A percentile compares a stretch with the other conserved stretches of the same genome.
These are phyloP conservation scores for Pythium rhizo-oryzae DNA, from an alignment of 352 stramenopile species.

Conservation along the genomic window DNA sequence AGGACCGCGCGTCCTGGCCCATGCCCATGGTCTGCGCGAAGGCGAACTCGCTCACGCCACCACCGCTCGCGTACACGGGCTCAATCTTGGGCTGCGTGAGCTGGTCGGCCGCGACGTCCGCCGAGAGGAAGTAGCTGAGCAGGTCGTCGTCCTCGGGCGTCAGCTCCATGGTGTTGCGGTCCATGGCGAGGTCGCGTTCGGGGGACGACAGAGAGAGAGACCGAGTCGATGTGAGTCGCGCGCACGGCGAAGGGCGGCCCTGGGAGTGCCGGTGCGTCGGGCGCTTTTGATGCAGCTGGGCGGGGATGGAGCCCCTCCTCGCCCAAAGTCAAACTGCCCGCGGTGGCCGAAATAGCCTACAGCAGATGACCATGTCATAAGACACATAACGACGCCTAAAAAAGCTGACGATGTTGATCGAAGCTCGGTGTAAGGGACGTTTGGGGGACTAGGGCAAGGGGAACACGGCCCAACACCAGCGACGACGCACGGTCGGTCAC, in stretches of 20 bases:
- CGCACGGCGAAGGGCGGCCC: background rate
- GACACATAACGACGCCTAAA: background rate
- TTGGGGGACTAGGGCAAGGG: slow-evolving; percentile 10
- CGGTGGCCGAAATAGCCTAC: background rate
- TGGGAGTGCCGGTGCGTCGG: background rate
- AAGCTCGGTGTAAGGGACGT: background rate
- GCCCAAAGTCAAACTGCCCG: slow-evolving; percentile 1
- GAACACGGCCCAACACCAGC: slow-evolving; percentile 1
- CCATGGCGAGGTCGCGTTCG: background rate
- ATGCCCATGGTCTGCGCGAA: slow-evolving; percentile 34
- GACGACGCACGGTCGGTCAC: slow-evolving; percentile 37
- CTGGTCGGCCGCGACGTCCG: slow-evolving; percentile 67
- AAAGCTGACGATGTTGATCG: slow-evolving; percentile 7
- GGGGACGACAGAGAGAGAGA: background rate
- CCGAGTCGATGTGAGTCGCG: background rate
- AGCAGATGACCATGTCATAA: slow-evolving; percentile 3
- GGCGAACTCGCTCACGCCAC: slow-evolving; percentile 22
- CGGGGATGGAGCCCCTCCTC: background rate
- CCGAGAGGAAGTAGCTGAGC: slow-evolving; percentile 86
- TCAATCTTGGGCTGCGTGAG: slow-evolving; percentile 39
- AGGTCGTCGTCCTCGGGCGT: slow-evolving; percentile 87
- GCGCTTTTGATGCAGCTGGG: background rate
- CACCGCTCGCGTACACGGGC: slow-evolving; percentile 22
- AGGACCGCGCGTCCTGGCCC: slow-evolving; percentile 29
- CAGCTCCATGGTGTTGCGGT: slow-evolving; percentile 63